Conservation (phyloP, 352 stramenopile species). For the Pythium folliculosum region DNA sequence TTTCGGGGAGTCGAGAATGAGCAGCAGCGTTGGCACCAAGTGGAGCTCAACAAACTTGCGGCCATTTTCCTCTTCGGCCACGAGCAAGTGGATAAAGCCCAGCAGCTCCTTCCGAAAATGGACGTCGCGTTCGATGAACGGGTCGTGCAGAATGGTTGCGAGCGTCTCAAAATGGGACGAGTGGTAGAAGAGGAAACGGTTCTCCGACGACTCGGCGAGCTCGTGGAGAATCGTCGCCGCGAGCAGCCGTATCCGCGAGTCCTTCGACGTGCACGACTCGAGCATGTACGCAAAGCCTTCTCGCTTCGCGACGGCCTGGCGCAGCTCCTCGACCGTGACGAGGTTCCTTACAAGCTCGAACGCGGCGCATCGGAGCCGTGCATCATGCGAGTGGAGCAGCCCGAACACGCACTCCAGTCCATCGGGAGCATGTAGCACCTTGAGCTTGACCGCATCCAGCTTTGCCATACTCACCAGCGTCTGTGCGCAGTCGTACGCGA, state of each 20-base stretch:
- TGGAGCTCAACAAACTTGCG: conserved; percentile 56
- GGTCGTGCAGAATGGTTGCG: conserved; percentile 53
- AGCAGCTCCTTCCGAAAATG: conserved; percentile 61
- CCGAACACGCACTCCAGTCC: conserved; percentile 73
- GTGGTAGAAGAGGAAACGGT: conserved; percentile 64
- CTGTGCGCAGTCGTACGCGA: conserved; percentile 68
- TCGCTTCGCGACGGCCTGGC: conserved; percentile 57
- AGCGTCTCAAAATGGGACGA: conserved; percentile 58
- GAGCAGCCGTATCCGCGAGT: conserved; percentile 52
- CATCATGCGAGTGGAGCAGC: conserved; percentile 53
- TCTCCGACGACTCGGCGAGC: conserved; percentile 55
- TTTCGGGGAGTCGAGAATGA: conserved; percentile 45
- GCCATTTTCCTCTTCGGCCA: conserved; percentile 58
- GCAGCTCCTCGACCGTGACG: conserved; percentile 59
- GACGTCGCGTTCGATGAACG: conserved; percentile 66
- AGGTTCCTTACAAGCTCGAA: conserved; percentile 67
- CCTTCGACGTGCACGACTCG: conserved; percentile 55
- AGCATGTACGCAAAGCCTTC: conserved; percentile 75
- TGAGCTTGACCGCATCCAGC: conserved; percentile 50
- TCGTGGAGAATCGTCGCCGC: conserved; percentile 62
- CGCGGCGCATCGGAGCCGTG: conserved; percentile 48
- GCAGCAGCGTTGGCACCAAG: conserved; percentile 55
- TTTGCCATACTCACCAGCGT: conserved; percentile 60
- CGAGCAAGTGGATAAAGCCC: conserved; percentile 61
- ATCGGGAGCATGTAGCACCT: conserved; percentile 65